A percentile compares a stretch with the other conserved stretches of the same genome.
These are phyloP conservation scores for Didymella exigua DNA, from an alignment of 2,329 filamentous ascomycete genomes.

Conservation along the genomic window DNA sequence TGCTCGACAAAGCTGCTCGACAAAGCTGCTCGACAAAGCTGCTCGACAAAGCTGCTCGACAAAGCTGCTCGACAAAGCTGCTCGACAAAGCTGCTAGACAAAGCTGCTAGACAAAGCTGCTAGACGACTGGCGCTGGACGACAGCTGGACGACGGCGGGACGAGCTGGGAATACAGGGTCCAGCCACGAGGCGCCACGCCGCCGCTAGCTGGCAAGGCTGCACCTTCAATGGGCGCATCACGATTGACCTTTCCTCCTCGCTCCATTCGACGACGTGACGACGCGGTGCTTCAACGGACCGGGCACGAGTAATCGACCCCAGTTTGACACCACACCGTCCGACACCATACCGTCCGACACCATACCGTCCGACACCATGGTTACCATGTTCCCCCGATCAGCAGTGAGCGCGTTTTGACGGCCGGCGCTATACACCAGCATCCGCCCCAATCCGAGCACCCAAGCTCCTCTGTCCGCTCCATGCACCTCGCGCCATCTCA, in stretches of 20 bases:
- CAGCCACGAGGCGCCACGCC: constrained; percentile 14
- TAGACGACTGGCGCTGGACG: constrained; percentile 11
- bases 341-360: too few species aligned
- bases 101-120: neutral
- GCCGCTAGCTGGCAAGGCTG: constrained; percentile 16
- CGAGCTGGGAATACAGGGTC: constrained; percentile 25
- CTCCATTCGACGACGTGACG: neutral
- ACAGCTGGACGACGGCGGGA: too few species aligned
- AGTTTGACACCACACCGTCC: too few species aligned
- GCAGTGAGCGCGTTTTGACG: constrained; percentile 25
- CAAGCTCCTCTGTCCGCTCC: constrained; percentile 18
- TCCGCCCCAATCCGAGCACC: constrained; percentile 16
- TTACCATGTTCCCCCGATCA: neutral
- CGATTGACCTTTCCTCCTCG: constrained; percentile 15
- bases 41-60: too few species aligned
- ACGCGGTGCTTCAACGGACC: too few species aligned
- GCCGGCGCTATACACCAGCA: constrained; percentile 11
- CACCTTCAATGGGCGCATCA: constrained; percentile 20
- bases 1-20: neutral
- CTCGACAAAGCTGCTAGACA: neutral
- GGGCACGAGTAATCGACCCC: too few species aligned
- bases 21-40: too few species aligned
- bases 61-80: too few species aligned
- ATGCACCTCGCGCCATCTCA: constrained; percentile 13
- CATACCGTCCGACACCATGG: neutral